Conservation (phyloP, 805 yeast genomes). For the Saccharomycopsis capsularis region DNA sequence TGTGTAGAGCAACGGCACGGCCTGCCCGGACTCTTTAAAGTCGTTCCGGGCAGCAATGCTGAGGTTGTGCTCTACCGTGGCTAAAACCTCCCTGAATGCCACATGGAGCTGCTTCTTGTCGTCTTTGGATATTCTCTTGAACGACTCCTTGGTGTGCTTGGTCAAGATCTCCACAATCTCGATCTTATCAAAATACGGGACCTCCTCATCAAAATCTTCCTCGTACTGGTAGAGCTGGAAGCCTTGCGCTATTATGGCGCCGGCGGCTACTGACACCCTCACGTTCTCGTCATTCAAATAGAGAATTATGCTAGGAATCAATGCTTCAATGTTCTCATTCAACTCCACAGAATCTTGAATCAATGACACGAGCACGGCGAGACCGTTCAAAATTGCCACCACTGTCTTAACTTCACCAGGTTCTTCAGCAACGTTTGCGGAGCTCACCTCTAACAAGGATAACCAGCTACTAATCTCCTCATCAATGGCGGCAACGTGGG, state of each 20-base stretch:
- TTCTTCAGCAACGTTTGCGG: neutral
- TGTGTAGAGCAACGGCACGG: conserved; percentile 4
- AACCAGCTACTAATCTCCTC: conserved; percentile 10
- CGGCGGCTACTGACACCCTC: conserved; percentile 12
- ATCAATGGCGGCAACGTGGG: conserved; percentile 7
- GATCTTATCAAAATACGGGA: conserved; percentile 50
- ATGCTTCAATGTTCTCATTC: conserved; percentile 15
- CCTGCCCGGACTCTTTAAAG: neutral
- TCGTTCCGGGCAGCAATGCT: conserved; percentile 19
- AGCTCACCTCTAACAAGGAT: conserved; percentile 2
- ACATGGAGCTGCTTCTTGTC: conserved; percentile 56
- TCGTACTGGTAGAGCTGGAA: conserved; percentile 14
- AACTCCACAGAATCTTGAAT: conserved; percentile 9
- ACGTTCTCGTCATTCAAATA: conserved; percentile 13
- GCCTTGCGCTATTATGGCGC: conserved; percentile 16
- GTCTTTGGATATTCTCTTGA: conserved; percentile 53
- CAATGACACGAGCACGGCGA: conserved; percentile 13
- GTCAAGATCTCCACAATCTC: conserved; percentile 36
- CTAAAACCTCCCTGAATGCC: conserved; percentile 50
- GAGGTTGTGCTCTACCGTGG: conserved; percentile 39
- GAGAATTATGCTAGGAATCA: conserved; percentile 8
- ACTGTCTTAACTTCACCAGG: conserved; percentile 2
- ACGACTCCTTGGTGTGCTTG: conserved; percentile 42
- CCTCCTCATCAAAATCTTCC: conserved; percentile 37
- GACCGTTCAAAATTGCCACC: conserved; percentile 13